Evolutionary conservation across 345 rosid species (phyloP).

Genomic region (Aurinia saxatilis): DNA sequence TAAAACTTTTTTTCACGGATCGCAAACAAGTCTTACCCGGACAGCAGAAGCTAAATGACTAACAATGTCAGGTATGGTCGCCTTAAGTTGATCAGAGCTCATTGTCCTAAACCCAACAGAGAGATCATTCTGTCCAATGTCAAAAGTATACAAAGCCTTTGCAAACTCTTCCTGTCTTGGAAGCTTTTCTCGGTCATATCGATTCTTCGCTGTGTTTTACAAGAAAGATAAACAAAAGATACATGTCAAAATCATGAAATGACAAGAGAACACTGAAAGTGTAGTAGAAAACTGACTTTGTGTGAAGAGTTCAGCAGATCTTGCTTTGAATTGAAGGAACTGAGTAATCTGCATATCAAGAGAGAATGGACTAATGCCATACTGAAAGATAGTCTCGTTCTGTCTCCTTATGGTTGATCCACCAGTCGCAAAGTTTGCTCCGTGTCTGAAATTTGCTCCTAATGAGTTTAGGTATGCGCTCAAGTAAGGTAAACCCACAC

Average conservation of each 20-base stretch:
- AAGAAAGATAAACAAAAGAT: neutral
- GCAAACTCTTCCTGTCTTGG: constrained; percentile 72
- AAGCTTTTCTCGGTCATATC: constrained; percentile 48
- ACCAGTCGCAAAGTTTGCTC: constrained; percentile 90
- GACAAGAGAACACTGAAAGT: neutral
- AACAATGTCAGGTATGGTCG: constrained; percentile 60
- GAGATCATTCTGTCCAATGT: constrained; percentile 94
- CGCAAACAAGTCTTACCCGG: constrained; percentile 37
- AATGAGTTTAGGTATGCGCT: constrained; percentile 85
- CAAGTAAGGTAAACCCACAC: constrained; percentile 57
- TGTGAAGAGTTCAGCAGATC: constrained; percentile 44
- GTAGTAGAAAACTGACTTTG: constrained; percentile 32
- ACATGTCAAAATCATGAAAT: neutral
- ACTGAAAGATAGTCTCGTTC: constrained; percentile 78
- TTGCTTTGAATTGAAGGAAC: constrained; percentile 59
- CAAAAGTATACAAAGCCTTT: constrained; percentile 81
- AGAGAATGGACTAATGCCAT: constrained; percentile 83
- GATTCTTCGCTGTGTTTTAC: constrained; percentile 34
- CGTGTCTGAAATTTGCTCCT: constrained; percentile 73
- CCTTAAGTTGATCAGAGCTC: constrained; percentile 63
- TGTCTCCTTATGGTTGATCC: constrained; percentile 85
- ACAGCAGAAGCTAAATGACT: constrained; percentile 80
- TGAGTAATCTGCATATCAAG: constrained; percentile 88
- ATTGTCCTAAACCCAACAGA: constrained; percentile 71
- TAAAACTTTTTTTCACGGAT: neutral